phyloP scores from a whole-genome alignment of 2,329 filamentous ascomycete genomes.

The Neopestalotiopsis clavispora region DNA sequence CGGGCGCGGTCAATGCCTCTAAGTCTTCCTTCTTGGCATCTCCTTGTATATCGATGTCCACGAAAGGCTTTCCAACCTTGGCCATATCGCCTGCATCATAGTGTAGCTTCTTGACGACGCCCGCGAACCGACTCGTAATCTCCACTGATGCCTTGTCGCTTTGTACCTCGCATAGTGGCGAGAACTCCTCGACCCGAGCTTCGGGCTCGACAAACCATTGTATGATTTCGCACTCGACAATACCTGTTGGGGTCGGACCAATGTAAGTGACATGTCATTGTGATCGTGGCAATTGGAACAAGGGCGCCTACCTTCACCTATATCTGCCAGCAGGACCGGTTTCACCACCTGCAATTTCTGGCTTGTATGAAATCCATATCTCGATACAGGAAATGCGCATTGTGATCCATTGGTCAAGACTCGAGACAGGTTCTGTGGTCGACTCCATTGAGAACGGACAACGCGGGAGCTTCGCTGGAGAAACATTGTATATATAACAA shows the following conservation, averaged over 20 bases:
- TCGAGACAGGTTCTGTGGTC: conserved; percentile 45
- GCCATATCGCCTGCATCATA: conserved; percentile 97
- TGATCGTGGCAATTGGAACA: background rate
- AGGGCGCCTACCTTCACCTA: conserved; percentile 73
- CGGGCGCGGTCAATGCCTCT: conserved; percentile 42
- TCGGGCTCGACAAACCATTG: conserved; percentile 99
- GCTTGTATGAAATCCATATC: conserved; percentile 57
- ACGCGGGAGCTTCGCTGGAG: conserved; percentile 56
- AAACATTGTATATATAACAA: conserved; percentile 51
- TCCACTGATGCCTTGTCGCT: conserved; percentile 92
- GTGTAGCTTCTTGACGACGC: conserved; percentile 93
- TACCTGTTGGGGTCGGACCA: conserved; percentile 64
- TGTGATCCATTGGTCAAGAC: conserved; percentile 37
- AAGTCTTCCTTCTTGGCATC: conserved; percentile 69
- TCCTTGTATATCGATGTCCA: conserved; percentile 92
- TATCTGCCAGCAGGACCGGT: conserved; percentile 82
- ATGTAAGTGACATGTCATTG: conserved; percentile 10
- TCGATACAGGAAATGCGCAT: conserved; percentile 31
- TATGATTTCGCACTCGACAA: conserved; percentile 97
- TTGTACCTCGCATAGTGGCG: conserved; percentile 96
- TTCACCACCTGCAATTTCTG: conserved; percentile 64
- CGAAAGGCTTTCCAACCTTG: conserved; percentile 89
- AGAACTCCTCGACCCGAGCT: conserved; percentile 95
- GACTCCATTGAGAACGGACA: conserved; percentile 56
- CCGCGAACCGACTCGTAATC: conserved; percentile 95